Conservation (phyloP, 331 rosid genomes). For the Phaseolus coccineus region DNA sequence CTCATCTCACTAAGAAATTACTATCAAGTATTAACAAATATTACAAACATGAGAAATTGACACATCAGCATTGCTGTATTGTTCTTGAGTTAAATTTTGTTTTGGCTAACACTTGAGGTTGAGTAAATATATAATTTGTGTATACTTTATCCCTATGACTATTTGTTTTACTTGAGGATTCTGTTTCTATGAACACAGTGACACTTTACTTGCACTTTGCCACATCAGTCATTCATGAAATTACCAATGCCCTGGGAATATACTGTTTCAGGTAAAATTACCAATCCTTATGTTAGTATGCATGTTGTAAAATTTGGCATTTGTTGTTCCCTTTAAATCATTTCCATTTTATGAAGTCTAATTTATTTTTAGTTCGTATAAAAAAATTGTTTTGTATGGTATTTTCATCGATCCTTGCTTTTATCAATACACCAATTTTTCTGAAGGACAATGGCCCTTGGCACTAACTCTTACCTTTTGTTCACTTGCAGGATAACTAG, state of each 20-base stretch:
- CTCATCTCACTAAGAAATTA: conserved; percentile 18
- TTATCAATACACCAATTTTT: not conserved
- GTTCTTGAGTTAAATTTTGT: conserved; percentile 2
- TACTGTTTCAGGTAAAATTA: conserved; percentile 83
- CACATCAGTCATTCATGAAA: conserved; percentile 81
- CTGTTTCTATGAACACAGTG: conserved; percentile 63
- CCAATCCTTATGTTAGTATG: not conserved
- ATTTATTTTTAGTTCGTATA: not conserved
- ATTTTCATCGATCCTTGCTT: not conserved
- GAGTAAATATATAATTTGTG: not conserved
- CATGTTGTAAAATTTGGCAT: conserved; percentile 7
- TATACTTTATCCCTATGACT: not conserved
- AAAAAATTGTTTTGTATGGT: conserved; percentile 22
- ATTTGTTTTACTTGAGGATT: conserved; percentile 37
- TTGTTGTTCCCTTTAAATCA: conserved; percentile 20
- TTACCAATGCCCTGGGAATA: conserved; percentile 86
- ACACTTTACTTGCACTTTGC: conserved; percentile 85
- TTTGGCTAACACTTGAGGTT: conserved; percentile 27
- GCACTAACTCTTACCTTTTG: conserved; percentile 25
- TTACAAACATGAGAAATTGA: conserved; percentile 15
- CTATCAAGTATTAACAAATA: not conserved
- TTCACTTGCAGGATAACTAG: conserved; percentile 73
- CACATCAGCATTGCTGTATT: conserved; percentile 14
- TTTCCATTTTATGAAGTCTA: conserved; percentile 25
- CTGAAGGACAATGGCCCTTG: conserved; percentile 19